A percentile compares a stretch with the other conserved stretches of the same genome.
phyloP scores from a whole-genome alignment of 805 yeast genomes.

The Sugiyamaella chiloensis region DNA sequence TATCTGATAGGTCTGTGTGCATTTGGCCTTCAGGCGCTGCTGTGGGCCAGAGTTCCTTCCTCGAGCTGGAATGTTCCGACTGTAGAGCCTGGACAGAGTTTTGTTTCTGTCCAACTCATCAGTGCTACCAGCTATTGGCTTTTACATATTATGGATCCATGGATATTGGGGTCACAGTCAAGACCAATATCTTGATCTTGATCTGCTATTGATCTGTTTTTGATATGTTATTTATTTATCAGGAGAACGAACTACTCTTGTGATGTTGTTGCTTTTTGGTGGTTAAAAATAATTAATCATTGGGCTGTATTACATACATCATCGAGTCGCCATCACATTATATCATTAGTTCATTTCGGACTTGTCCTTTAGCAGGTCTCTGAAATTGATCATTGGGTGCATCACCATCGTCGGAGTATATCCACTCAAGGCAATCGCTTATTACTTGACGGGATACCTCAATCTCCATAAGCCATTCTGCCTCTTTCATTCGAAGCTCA shows the following conservation, averaged over 20 bases:
- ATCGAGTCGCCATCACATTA: too few relatives aligned
- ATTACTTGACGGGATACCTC: slow-evolving; percentile 55
- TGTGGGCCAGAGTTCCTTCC: background rate
- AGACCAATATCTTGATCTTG: too few relatives aligned
- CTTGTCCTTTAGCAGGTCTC: too few relatives aligned
- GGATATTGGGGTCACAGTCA: background rate
- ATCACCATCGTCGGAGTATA: slow-evolving; percentile 27
- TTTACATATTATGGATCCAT: background rate
- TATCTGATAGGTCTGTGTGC: background rate
- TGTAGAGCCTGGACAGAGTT: too few relatives aligned
- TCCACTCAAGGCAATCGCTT: slow-evolving; percentile 56
- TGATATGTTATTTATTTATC: background rate
- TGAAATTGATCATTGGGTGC: background rate
- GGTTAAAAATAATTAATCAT: too few relatives aligned
- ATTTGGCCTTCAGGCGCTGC: background rate
- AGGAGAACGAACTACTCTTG: too few relatives aligned
- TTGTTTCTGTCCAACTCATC: too few relatives aligned
- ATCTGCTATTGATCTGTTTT: background rate
- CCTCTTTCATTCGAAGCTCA: slow-evolving; percentile 54
- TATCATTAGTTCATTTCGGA: too few relatives aligned
- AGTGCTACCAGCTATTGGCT: background rate
- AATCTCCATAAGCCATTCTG: slow-evolving; percentile 57
- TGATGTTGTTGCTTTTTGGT: too few relatives aligned
- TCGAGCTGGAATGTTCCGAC: too few relatives aligned
- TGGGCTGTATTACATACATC: too few relatives aligned